Conservation (phyloP, 345 rosid species). For the Geranium brycei region DNA sequence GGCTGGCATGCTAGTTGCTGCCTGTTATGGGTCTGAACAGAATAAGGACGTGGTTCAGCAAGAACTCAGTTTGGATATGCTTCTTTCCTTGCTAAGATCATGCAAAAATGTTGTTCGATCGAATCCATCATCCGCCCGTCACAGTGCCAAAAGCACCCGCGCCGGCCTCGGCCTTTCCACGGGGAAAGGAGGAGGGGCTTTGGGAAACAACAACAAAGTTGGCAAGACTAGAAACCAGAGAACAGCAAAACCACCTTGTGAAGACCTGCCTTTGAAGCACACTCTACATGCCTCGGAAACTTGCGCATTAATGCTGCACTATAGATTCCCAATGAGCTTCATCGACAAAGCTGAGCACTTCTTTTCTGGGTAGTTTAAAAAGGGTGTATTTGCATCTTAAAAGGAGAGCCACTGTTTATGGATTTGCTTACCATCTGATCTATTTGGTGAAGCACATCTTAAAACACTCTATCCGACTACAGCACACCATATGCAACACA, state of each 20-base stretch:
- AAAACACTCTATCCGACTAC: too few relatives aligned
- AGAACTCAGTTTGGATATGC: conserved; percentile 62
- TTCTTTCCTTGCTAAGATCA: conserved; percentile 49
- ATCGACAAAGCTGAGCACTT: conserved; percentile 49
- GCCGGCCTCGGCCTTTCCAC: conserved; percentile 1
- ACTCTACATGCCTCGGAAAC: conserved; percentile 22
- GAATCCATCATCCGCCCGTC: conserved; percentile 22
- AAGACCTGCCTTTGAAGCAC: conserved; percentile 26
- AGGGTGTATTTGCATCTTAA: neutral
- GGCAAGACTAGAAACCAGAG: conserved; percentile 43
- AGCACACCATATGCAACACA: too few relatives aligned
- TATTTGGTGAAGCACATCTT: too few relatives aligned
- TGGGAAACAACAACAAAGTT: conserved; percentile 25
- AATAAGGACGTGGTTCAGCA: conserved; percentile 54
- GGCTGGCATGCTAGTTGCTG: conserved; percentile 51
- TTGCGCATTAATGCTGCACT: conserved; percentile 30
- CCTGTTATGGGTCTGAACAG: conserved; percentile 60
- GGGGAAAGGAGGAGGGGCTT: conserved; percentile 22
- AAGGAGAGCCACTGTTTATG: neutral
- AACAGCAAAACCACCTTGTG: conserved; percentile 30
- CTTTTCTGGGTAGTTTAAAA: conserved; percentile 25
- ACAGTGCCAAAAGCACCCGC: conserved; percentile 20
- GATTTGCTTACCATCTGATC: neutral
- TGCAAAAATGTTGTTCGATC: conserved; percentile 34
- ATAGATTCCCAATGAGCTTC: conserved; percentile 44